Base-by-base conservation (phyloP, 495 filamentous ascomycete genomes). In the Neurospora hispaniola region DNA sequence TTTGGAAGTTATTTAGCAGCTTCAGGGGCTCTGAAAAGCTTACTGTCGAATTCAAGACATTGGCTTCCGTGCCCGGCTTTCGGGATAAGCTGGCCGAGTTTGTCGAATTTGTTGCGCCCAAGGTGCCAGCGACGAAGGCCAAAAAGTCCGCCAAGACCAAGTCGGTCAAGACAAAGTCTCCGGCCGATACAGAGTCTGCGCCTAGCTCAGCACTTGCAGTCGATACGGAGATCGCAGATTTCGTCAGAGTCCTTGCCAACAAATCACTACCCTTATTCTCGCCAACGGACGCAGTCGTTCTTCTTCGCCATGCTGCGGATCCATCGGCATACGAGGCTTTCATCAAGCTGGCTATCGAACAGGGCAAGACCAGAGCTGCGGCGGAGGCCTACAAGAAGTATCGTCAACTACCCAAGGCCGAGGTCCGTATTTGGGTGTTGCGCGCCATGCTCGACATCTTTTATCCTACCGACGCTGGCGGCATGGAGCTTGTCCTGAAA, bases 401-500 rank as follows among this genome's bases (percentile, higher is more conserved):
- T 72, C 80, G 83, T 54, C 43, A 76, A 16, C 74, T 82, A 35
- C 78, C 80, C 7, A 77, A 74, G 20, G 44, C 69, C 10, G 31
- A 54, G 27, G 43, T 74, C 31, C 38, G 66, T 31, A 42, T 70
- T 16, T 68, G 39, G 10, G 42, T 79, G n/a, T 68, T 79, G 16
- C 72, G 69, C 23, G 42, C 39, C 10, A 74, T 79, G 74, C 12
- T 77, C 11, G 74, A 82, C n/a, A 78, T 80, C 72, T 81, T 85
- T 72, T 81, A 82, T 71, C 73, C 76, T 18, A 41, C 79, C 72
- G 75, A 84, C 62, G 76, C 78, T 35, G 75, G 74, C 7, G 87
- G 84, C 4, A 81, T 90, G 73, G 81, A 86, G 69, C 75, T 82
- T 71, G 73, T 91, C n/a, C 80, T 86, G 71, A 79, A 84, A 42